Evolutionary conservation across 2,329 filamentous ascomycete species (phyloP).

Genomic region (Helicocarpus griseus): DNA sequence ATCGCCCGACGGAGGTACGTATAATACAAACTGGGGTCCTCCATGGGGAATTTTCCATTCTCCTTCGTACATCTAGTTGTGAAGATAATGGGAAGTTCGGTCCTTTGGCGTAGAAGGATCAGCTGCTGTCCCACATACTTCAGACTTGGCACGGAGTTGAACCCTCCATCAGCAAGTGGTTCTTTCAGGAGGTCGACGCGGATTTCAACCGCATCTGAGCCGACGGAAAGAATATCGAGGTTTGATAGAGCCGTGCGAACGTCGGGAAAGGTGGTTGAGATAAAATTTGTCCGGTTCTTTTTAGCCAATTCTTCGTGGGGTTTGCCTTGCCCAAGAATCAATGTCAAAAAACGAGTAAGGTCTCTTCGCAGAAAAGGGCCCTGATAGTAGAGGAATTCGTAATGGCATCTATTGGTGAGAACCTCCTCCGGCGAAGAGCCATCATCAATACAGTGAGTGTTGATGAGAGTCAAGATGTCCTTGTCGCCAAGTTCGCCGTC

Average conservation of each 20-base stretch:
- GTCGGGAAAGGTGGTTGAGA: constrained; percentile 82
- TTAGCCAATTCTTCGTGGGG: constrained; percentile 61
- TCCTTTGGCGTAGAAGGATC: constrained; percentile 72
- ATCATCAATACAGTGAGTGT: constrained; percentile 64
- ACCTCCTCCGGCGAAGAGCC: constrained; percentile 58
- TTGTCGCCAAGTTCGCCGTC: constrained; percentile 51
- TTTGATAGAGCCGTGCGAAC: constrained; percentile 74
- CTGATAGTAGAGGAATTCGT: constrained; percentile 76
- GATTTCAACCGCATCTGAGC: constrained; percentile 75
- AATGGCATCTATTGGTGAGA: constrained; percentile 63
- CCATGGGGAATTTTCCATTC: constrained; percentile 78
- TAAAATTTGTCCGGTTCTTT: constrained; percentile 71
- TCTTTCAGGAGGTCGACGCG: constrained; percentile 74
- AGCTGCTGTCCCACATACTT: constrained; percentile 80
- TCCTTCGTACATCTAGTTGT: constrained; percentile 73
- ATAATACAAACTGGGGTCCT: constrained; percentile 64
- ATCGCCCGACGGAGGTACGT: constrained; percentile 74
- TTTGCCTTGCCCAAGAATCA: constrained; percentile 68
- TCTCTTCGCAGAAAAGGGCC: constrained; percentile 64
- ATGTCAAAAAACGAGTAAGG: constrained; percentile 66
- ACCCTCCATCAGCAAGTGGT: constrained; percentile 51
- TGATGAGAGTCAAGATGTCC: constrained; percentile 59
- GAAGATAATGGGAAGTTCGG: constrained; percentile 82
- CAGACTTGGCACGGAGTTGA: constrained; percentile 61
- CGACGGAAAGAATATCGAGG: constrained; percentile 77